Evolutionary conservation across 306 rosid genomes (phyloP), one percentile per base, ranked within the genome.

Genomic region (Cicer cuneatum): DNA sequence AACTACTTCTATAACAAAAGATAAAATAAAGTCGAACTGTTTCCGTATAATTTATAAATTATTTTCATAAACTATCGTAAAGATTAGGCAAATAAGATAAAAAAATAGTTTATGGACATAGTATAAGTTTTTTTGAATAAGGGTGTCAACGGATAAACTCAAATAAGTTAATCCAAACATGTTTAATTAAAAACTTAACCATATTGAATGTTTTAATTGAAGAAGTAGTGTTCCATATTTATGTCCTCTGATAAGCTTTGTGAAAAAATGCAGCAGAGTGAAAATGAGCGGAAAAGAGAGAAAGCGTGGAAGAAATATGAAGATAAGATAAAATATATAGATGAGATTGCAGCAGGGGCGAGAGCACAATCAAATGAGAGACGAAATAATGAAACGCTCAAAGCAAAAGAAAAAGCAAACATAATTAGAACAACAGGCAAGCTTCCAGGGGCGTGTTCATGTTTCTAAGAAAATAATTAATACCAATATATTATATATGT

Each of bases 391-490:
- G 95, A 90, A 38, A 83, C 58, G 70, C 21, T 52, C 1, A 92
- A 87, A 81, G 89, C 80, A 16, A 85, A 74, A 74, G 89, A 84
- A 43, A 94, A 86, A 83, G 92, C 96, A 9, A 74, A 86, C 56
- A 61, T 7, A 73, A 71, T 91, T 42, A 86, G 89, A 82, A 72
- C 62, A 73, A 94, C 93, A 15, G 93, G 96, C 43, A 81, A 82
- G 60, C 40, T 82, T 69, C 96, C 96, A 64, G 66, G 65, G 10
- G 42, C 83, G 15, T 87, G 90, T 80, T 79, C 45, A 60, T 94
- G 96, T 88, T 86, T 82, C 85, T 92, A 82, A 86, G 5, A 60
- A 43, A 6, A 60, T 10, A 64, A 13, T 40, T 56, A 21, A 56
- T 5, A 56, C 3, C 7, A 2, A 56, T 29, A 29, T 29, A 29